phyloP scores from a whole-genome alignment of 768 basidiomycete genomes.

The Lentinus tigrinus region DNA sequence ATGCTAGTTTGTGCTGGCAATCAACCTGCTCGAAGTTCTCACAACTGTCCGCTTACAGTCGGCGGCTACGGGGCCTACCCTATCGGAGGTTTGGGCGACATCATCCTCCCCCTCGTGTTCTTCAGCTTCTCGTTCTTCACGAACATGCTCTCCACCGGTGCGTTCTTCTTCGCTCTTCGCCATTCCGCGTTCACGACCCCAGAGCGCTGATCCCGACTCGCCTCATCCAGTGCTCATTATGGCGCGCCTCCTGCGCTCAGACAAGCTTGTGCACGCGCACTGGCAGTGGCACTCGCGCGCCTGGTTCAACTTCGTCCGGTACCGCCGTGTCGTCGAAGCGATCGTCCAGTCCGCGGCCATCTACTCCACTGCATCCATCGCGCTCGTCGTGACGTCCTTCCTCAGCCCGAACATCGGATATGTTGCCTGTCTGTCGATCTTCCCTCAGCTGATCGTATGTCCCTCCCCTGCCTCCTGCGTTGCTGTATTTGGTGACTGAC shows the following conservation, averaged over 20 bases:
- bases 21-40: neutral
- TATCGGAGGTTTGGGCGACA: no score
- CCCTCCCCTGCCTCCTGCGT: neutral
- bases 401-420: neutral
- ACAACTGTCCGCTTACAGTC: no score
- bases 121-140: neutral
- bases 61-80: no score
- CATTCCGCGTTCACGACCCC: no score
- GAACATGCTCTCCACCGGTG: neutral
- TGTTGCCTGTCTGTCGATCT: neutral
- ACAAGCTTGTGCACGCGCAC: neutral
- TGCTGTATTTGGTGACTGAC: no score
- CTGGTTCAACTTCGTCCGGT: neutral
- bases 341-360: constrained; percentile 8
- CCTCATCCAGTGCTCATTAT: neutral
- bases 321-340: constrained; percentile 1
- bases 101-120: neutral
- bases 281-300: neutral
- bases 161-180: neutral
- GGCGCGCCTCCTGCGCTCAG: neutral
- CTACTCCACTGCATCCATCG: constrained; percentile 2
- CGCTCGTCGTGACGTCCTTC: neutral
- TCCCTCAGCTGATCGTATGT: constrained; percentile 5
- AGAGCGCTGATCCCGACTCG: neutral
- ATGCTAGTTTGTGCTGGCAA: neutral